phyloP scores from a whole-genome alignment of 148 eudicot genomes.

The Beta vulgaris region DNA sequence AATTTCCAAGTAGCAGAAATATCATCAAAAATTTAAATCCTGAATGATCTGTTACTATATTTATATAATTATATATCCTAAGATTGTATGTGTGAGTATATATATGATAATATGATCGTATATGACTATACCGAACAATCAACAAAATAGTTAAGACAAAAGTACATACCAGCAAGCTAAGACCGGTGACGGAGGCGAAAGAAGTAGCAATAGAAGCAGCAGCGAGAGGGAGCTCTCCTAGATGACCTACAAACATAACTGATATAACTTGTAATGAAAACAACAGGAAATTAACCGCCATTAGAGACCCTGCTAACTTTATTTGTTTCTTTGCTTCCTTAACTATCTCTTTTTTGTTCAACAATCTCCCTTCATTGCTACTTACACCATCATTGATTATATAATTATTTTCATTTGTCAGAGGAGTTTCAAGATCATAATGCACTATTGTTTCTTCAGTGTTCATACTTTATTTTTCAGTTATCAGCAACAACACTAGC shows the following conservation, averaged over 20 bases:
- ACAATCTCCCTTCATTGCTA: not conserved
- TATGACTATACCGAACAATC: too few relatives aligned
- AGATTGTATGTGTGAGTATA: too few relatives aligned
- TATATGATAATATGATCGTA: too few relatives aligned
- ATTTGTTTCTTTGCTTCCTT: slow-evolving; percentile 30
- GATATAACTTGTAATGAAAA: slow-evolving; percentile 33
- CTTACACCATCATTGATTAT: not conserved
- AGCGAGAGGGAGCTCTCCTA: slow-evolving; percentile 34
- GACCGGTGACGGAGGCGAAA: slow-evolving; percentile 34
- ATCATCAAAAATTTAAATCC: too few relatives aligned
- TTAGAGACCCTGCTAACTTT: slow-evolving; percentile 31
- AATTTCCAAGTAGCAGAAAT: too few relatives aligned
- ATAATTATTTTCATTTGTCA: not conserved
- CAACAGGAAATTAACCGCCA: slow-evolving; percentile 24
- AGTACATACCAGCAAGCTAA: slow-evolving; percentile 29
- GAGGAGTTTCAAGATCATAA: not conserved
- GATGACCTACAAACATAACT: slow-evolving; percentile 36
- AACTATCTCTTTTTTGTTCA: not conserved
- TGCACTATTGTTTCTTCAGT: not conserved
- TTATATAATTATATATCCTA: too few relatives aligned
- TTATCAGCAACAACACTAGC: too few relatives aligned
- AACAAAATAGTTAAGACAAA: too few relatives aligned
- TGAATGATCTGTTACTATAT: too few relatives aligned
- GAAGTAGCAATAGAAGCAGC: slow-evolving; percentile 39
- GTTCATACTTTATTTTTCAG: not conserved